phyloP scores from a whole-genome alignment of 1,284 basidiomycete genomes.

The Neolentinus lepideus region DNA sequence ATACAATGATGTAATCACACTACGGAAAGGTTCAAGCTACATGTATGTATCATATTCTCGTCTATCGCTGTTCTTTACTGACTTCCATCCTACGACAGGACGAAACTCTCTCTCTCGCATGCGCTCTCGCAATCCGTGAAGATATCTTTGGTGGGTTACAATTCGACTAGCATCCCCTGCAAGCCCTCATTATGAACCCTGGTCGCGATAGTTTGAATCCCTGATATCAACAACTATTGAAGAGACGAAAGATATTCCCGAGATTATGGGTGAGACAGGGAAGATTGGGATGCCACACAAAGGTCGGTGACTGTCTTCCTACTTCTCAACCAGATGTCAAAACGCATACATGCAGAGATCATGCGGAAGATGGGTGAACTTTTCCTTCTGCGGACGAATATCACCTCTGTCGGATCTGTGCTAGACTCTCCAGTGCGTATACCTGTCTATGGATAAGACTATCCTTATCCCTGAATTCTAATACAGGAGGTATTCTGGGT shows the following conservation, averaged over 20 bases:
- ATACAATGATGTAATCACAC: conserved; percentile 97
- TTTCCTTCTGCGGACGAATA: conserved; percentile 91
- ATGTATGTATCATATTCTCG: conserved; percentile 54
- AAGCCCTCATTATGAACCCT: background rate
- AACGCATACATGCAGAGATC: conserved; percentile 56
- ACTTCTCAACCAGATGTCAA: conserved; percentile 3
- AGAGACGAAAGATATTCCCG: conserved; percentile 94
- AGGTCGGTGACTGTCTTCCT: conserved; percentile 30
- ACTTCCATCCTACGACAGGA: conserved; percentile 53
- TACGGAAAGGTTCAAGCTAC: conserved; percentile 91
- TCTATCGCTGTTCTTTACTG: conserved; percentile 6
- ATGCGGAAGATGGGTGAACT: conserved; percentile 97
- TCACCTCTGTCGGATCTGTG: conserved; percentile 93
- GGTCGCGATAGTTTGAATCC: conserved; percentile 67
- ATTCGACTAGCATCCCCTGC: background rate
- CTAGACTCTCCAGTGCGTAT: conserved; percentile 81
- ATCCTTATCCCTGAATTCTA: conserved; percentile 5
- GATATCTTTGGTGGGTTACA: conserved; percentile 69
- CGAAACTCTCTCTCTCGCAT: conserved; percentile 91
- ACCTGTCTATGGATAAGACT: conserved; percentile 2
- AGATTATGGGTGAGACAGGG: conserved; percentile 88
- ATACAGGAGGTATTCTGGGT: conserved; percentile 90
- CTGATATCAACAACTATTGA: conserved; percentile 92
- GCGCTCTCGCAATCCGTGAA: conserved; percentile 95
- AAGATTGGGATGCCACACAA: conserved; percentile 87